Percentiles rank a stretch among this genome's conserved stretches.
These are phyloP conservation scores for Paspalum notatum DNA, from an alignment of 176 grass and related monocot species.

Conservation along the genomic window DNA sequence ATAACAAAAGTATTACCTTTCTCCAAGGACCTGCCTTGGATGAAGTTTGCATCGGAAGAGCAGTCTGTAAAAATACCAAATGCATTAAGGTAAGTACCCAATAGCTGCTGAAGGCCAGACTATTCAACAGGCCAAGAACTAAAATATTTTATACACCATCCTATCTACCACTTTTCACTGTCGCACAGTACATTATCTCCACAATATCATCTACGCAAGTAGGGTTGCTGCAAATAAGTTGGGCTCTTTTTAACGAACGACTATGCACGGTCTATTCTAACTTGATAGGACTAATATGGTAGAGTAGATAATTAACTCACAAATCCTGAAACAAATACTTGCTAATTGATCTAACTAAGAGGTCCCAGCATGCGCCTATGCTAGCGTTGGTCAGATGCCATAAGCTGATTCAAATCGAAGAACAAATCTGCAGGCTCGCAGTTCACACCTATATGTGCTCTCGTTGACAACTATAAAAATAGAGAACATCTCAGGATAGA, in stretches of 20 bases:
- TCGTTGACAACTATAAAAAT: not conserved
- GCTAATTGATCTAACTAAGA: not conserved
- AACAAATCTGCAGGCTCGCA: not conserved
- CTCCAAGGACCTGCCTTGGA: slow-evolving; percentile 86
- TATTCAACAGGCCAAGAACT: not conserved
- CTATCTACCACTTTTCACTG: not conserved
- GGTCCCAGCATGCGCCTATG: not conserved
- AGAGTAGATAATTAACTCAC: not conserved
- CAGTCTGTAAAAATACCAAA: slow-evolving; percentile 53
- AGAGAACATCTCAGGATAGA: not conserved
- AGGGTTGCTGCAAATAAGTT: not conserved
- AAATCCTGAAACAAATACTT: slow-evolving; percentile 5
- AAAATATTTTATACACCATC: slow-evolving; percentile 24
- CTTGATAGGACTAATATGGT: not conserved
- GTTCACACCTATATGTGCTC: slow-evolving; percentile 2
- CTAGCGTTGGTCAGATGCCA: not conserved
- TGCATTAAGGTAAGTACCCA: slow-evolving; percentile 11
- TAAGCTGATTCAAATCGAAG: not conserved
- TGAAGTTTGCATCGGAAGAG: slow-evolving; percentile 67
- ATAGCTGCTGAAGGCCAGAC: slow-evolving; percentile 13
- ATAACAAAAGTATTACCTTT: slow-evolving; percentile 59
- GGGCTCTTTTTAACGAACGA: not conserved
- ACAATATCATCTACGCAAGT: not conserved
- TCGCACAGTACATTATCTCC: slow-evolving; percentile 7
- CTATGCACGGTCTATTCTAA: not conserved